Evolutionary conservation across 345 rosid genomes (phyloP).

Genomic region (Boechera stricta): DNA sequence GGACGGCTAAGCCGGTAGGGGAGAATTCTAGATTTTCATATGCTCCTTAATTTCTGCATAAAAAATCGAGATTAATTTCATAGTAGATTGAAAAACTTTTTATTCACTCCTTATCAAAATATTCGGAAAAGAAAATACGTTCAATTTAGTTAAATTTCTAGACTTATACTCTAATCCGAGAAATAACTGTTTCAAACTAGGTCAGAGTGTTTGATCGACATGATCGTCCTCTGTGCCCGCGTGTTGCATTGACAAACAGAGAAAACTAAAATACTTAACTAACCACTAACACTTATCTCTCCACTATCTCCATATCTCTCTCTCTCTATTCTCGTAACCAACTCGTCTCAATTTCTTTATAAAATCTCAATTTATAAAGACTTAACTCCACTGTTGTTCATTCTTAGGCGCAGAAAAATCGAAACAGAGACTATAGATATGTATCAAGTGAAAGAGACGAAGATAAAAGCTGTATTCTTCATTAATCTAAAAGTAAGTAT

Average conservation of each 20-base stretch:
- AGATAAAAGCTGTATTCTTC: too few species aligned
- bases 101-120: too few species aligned
- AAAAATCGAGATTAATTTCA: too few species aligned
- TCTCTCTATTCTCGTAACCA: not conserved
- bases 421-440: not conserved
- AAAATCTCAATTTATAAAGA: not conserved
- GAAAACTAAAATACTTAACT: not conserved
- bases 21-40: too few species aligned
- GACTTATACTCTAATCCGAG: too few species aligned
- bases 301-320: slow-evolving; percentile 6
- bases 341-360: slow-evolving; percentile 7
- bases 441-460: too few species aligned
- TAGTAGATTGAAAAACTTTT: too few species aligned
- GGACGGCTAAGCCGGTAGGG: too few species aligned
- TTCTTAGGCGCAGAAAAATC: not conserved
- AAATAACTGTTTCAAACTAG: not conserved
- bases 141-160: too few species aligned
- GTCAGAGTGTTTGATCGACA: not conserved
- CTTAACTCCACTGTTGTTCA: not conserved
- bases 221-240: not conserved
- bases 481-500: too few species aligned
- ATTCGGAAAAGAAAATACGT: too few species aligned
- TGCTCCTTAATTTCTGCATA: too few species aligned
- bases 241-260: not conserved
- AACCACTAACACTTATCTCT: slow-evolving; percentile 16